Conservation (phyloP, 2,329 filamentous ascomycete genomes). For the Trichoderma citrinoviride region DNA sequence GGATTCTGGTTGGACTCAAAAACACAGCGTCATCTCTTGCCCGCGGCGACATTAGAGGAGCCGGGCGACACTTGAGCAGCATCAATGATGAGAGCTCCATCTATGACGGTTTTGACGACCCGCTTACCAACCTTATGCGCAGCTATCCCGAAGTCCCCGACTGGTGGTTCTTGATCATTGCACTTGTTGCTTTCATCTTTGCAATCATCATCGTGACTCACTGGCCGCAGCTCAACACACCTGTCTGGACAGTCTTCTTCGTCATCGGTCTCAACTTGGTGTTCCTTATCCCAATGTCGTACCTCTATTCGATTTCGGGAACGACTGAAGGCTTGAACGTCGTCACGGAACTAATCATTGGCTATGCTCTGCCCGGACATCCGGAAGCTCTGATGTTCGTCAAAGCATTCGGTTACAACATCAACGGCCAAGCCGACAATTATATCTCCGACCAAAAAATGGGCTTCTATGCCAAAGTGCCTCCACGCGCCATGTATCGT, state of each 20-base stretch:
- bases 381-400: slow-evolving; percentile 46
- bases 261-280: slow-evolving; percentile 39
- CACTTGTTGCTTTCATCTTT: slow-evolving; percentile 32
- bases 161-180: slow-evolving; percentile 42
- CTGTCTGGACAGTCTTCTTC: slow-evolving; percentile 31
- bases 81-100: slow-evolving; percentile 38
- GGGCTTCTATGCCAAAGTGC: slow-evolving; percentile 36
- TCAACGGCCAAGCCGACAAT: slow-evolving; percentile 43
- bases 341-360: slow-evolving; percentile 41
- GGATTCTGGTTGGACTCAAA: slow-evolving; percentile 24
- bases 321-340: slow-evolving; percentile 48
- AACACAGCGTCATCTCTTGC: slow-evolving; percentile 21
- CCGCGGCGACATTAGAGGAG: slow-evolving; percentile 37
- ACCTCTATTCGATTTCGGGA: slow-evolving; percentile 43
- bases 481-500: slow-evolving; percentile 36
- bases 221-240: slow-evolving; percentile 31
- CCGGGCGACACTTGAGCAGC: slow-evolving; percentile 30
- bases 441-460: slow-evolving; percentile 38
- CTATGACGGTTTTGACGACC: slow-evolving; percentile 43
- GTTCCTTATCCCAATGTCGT: slow-evolving; percentile 41
- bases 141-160: slow-evolving; percentile 47
- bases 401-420: slow-evolving; percentile 46
- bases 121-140: slow-evolving; percentile 35
- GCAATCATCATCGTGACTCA: slow-evolving; percentile 34
- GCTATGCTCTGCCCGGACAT: slow-evolving; percentile 31